Evolutionary conservation across 352 stramenopile genomes (phyloP).

Genomic region (Saprolegnia parasitica): DNA sequence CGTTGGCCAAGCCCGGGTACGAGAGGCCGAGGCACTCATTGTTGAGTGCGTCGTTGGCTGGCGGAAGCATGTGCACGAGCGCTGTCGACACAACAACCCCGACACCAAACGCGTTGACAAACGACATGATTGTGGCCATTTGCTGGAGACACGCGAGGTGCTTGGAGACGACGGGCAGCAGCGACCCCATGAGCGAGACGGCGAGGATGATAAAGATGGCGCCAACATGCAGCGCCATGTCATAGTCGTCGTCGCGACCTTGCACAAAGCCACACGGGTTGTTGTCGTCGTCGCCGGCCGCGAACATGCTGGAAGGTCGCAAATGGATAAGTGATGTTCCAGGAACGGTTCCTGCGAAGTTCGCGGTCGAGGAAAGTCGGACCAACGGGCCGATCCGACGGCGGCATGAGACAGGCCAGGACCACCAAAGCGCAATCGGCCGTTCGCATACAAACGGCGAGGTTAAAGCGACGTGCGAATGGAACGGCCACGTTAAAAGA

Average conservation of each 20-base stretch:
- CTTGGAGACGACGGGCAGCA: slow-evolving; percentile 44
- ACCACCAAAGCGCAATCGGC: background rate
- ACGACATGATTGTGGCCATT: slow-evolving; percentile 46
- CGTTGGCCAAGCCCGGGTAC: slow-evolving; percentile 51
- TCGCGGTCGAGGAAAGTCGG: background rate
- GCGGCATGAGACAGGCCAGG: too few relatives aligned
- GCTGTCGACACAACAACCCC: slow-evolving; percentile 62
- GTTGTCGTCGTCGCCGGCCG: background rate
- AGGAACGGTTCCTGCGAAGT: background rate
- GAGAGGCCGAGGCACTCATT: slow-evolving; percentile 52
- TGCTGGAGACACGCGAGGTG: slow-evolving; percentile 36
- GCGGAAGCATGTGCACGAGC: slow-evolving; percentile 71
- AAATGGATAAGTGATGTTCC: background rate
- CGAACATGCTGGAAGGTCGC: background rate
- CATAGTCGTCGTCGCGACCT: slow-evolving; percentile 39
- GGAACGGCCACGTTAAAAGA: too few relatives aligned
- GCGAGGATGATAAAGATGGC: slow-evolving; percentile 55
- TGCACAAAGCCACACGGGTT: slow-evolving; percentile 8
- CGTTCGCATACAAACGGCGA: background rate
- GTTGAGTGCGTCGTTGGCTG: slow-evolving; percentile 51
- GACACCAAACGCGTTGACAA: slow-evolving; percentile 52
- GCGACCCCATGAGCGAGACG: slow-evolving; percentile 40
- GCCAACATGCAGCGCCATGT: slow-evolving; percentile 45
- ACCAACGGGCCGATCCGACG: background rate
- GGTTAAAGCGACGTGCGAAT: too few relatives aligned